A percentile compares a stretch with the other conserved stretches of the same genome.
Conservation (phyloP, 495 filamentous ascomycete genomes). For the Mytilinidion resinicola region DNA sequence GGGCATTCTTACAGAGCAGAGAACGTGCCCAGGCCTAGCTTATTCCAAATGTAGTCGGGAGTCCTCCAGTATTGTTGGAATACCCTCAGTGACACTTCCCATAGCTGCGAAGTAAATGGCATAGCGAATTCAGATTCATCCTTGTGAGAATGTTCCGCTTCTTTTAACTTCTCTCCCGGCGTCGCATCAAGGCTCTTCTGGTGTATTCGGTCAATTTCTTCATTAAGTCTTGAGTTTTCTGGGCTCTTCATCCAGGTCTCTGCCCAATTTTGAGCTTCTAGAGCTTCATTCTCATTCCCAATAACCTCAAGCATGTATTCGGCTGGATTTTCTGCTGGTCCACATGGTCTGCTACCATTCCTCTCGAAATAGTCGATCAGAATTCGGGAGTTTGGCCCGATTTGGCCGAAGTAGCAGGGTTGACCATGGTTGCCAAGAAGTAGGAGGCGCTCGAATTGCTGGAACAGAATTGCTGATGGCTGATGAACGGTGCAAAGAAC, state of each 20-base stretch:
- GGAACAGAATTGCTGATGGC: not conserved
- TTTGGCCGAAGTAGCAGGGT: not conserved
- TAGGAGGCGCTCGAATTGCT: not conserved
- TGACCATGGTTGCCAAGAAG: not conserved
- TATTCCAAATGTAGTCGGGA: constrained; percentile 74
- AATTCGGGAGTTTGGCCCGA: not conserved
- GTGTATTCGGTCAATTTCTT: constrained; percentile 47
- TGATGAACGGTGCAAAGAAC: not conserved
- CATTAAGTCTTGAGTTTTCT: constrained; percentile 40
- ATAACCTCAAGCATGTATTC: constrained; percentile 82
- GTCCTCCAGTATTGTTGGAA: constrained; percentile 88
- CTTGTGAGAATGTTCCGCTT: constrained; percentile 7
- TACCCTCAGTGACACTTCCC: constrained; percentile 51
- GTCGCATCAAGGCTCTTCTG: constrained; percentile 5
- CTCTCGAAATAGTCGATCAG: not conserved
- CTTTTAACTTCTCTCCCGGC: constrained; percentile 30
- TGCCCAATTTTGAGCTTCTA: constrained; percentile 11
- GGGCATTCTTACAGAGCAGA: constrained; percentile 11
- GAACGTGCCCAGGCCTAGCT: constrained; percentile 48
- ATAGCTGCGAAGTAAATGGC: constrained; percentile 43
- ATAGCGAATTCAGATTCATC: constrained; percentile 29
- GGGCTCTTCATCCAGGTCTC: constrained; percentile 41
- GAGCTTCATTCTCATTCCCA: not conserved
- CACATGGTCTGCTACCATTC: not conserved
- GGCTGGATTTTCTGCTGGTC: constrained; percentile 51